Evolutionary conservation across 179 eudicot genomes (phyloP), one percentile per base, ranked within the genome.

Genomic region (Drosera spatulata): DNA sequence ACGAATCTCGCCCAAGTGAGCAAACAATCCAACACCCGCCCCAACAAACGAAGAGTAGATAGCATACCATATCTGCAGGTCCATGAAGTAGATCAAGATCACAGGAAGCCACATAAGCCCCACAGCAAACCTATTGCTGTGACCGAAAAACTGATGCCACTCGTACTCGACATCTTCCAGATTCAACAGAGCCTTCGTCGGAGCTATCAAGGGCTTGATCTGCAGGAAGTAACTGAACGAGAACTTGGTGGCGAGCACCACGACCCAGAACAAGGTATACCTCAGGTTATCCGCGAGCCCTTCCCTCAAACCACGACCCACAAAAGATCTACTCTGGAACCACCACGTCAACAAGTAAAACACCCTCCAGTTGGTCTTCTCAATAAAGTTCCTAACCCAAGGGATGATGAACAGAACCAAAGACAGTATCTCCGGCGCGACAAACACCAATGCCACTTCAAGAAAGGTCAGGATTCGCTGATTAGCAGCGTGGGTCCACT

Each of bases 51-150:
- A 79, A 4, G 97, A 91, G 75, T 87, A 91, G 43, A 91, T 91
- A 38, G 95, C 68, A 51, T 87, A 91, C 95, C 95, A 91, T 12
- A 91, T 87, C 72, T 87, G 95, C 57, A 87, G 58, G 69, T 91
- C 97, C 95, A 87, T 83, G 12, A 91, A 68, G 71, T 91, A 91
- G 40, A 91, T 85, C 67, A 87, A 66, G 42, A 91, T 67, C 56
- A 91, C 97, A 11, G 97, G 97, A 61, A 87, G 82, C 97, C 97
- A 91, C 71, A 91, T n/a, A 38, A 87, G 61, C 55, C 87, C 97
- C 61, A 81, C 88, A 11, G 95, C 87, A 66, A 91, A 87, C 59
- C 95, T 77, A 68, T 87, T 87, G 75, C 95, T 91, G 60, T 69
- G 54, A 46, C 37, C 49, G 60, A 83, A 87, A 66, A 91, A 85